Evolutionary conservation across 2,329 filamentous ascomycete species (phyloP), one percentile per base, ranked within the genome.

Genomic region (Alternaria conjuncta): DNA sequence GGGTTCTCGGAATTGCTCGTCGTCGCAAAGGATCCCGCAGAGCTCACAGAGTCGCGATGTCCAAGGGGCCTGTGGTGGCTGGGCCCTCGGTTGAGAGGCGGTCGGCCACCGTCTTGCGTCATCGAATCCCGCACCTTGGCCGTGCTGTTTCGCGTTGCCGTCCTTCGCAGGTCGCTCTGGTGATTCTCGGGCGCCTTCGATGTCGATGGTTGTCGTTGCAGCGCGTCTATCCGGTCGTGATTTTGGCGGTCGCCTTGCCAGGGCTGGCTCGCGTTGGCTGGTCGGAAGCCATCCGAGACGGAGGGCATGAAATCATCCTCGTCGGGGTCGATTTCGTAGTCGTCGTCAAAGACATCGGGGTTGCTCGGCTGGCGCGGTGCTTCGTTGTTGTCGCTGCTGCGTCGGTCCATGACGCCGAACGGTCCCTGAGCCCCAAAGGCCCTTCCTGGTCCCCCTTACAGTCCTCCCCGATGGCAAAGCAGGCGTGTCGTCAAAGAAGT

Each of bases 1-100:
- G 91, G 90, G 61, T 87, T 90, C 61, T 92, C 85, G 4, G 84
- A 80, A 32, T 78, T 77, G 44, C 74, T 74, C 61, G 75, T 80
- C 15, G 79, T 79, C 30, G 77, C 78, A 63, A 80, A 82, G 6
- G 83, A 84, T 4, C 78, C 83, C 4, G 80, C 75, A 11, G 78
- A 75, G 69, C 78, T 77, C 66, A 81, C 69, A 13, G 78, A 77
- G 62, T 75, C 69, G 61, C 78, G 75, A 71, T 79, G 75, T 55
- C 74, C 71, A 55, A 77, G 69, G 45, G 74, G 70, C 26, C 71
- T 75, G 57, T 66, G 67, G 36, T 65, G 55, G 32, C 77, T 76
- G 55, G 70, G 62, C 25, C 63, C 66, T 57, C 71, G 67, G 55
- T 65, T 66, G 65, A 71, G 70, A 46, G 70, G 53, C 15, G 71